A percentile compares a stretch with the other conserved stretches of the same genome.
Conservation (phyloP, 768 basidiomycete genomes). For the Lactarius vividus region DNA sequence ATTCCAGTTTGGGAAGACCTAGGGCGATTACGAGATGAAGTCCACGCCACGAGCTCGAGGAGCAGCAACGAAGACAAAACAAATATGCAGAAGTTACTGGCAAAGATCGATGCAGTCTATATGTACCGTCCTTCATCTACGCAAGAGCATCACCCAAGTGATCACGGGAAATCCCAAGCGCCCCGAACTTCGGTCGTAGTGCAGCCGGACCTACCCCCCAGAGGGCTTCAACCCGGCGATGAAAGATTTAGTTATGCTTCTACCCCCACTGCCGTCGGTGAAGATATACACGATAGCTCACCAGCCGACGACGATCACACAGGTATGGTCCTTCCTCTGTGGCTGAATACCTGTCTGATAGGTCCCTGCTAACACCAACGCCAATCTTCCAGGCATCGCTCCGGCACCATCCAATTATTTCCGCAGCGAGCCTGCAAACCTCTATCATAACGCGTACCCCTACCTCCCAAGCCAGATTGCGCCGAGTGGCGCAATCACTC, state of each 20-base stretch:
- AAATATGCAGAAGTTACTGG: not conserved
- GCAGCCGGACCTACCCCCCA: not conserved
- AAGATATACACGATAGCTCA: not conserved
- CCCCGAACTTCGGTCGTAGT: no score
- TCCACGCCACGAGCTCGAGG: not conserved
- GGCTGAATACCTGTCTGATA: not conserved
- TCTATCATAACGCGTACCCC: not conserved
- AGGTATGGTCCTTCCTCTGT: not conserved
- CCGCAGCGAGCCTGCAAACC: not conserved
- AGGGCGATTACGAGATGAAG: not conserved
- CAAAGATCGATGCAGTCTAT: not conserved
- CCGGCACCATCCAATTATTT: not conserved
- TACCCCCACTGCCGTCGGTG: not conserved
- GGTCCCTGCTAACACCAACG: not conserved
- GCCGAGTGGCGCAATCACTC: not conserved
- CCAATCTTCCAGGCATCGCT: not conserved
- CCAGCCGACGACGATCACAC: not conserved
- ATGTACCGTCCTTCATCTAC: no score
- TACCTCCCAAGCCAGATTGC: not conserved
- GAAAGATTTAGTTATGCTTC: not conserved
- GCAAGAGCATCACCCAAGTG: not conserved
- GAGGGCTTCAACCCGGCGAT: not conserved
- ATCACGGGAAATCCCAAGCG: not conserved
- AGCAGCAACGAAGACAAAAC: not conserved
- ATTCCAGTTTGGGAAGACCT: slow-evolving; percentile 1